Base-by-base conservation (phyloP, 2,329 filamentous ascomycete species). In the Raffaelea albimanens region DNA sequence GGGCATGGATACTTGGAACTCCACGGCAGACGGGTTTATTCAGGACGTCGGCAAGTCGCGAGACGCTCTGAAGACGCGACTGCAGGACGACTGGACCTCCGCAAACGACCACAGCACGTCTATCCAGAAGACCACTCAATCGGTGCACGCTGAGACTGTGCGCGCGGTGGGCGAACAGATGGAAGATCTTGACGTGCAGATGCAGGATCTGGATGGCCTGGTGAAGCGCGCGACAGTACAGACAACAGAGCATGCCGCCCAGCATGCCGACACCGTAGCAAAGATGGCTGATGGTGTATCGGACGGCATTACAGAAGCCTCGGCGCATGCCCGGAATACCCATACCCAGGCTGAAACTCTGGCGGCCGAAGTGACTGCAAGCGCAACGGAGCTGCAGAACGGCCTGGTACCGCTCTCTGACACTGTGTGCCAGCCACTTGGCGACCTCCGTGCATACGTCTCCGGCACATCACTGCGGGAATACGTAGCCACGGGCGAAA, bases 121-220 rank as follows among this genome's bases (percentile, higher is more conserved):
- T 5, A 91, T 98, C 56, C 87, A 91, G 56, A 75, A 78, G 8
- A 86, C 86, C 0, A 90, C 91, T 0, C 85, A 86, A 56, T 87
- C 87, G 2, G 89, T 97, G 1, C 90, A 98, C 56, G 84, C 85
- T 31, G 86, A 95, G 65, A 96, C 91, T 0, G 80, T 95, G 25
- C 83, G 83, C 7, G 91, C 94, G 49, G 90, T 97, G 13, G 86
- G 91, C 58, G 83, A 85, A 49, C 93, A 98, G 66, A 86, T 94
- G 68, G 76, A 78, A 48, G 87, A 95, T 55, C 84, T 98, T 60
- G 83, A 86, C 51, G 76, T 74, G n/a, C 88, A 97, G 64, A 90
- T 98, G 78, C 79, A 82, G 48, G 86, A 87, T 1, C 75, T 98
- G 8, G 91, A 97, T 58, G 87, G 91, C 55, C 95, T 96, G 57